Evolutionary conservation across 805 yeast genomes (phyloP).

Genomic region (Lipomyces anomalus): DNA sequence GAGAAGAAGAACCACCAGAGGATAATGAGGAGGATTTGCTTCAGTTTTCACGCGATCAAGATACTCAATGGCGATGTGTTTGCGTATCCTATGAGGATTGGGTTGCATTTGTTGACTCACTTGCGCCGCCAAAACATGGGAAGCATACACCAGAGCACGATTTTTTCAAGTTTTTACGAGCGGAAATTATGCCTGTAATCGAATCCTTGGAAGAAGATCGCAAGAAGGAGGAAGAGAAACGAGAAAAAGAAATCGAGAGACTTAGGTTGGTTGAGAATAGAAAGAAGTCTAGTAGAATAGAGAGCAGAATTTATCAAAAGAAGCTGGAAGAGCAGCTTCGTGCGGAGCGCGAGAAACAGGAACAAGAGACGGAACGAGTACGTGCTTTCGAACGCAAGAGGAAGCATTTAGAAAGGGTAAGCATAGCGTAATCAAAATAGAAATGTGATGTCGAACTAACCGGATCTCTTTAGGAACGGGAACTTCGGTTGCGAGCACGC

Average conservation of each 20-base stretch:
- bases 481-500: no score
- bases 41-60: slow-evolving; percentile 18
- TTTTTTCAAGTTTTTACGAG: slow-evolving; percentile 21
- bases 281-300: slow-evolving; percentile 33
- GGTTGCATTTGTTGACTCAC: slow-evolving; percentile 23
- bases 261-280: slow-evolving; percentile 30
- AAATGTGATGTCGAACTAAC: no score
- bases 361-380: slow-evolving; percentile 14
- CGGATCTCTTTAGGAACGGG: no score
- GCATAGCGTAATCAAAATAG: no score
- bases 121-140: slow-evolving; percentile 16
- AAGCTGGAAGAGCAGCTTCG: slow-evolving; percentile 26
- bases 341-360: slow-evolving; percentile 13
- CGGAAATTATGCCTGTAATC: slow-evolving; percentile 30
- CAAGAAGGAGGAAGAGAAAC: slow-evolving; percentile 24
- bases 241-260: slow-evolving; percentile 28
- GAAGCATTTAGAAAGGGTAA: no score
- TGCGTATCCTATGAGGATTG: slow-evolving; percentile 31
- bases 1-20: slow-evolving; percentile 17
- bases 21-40: slow-evolving; percentile 15
- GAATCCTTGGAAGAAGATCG: slow-evolving; percentile 29
- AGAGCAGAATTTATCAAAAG: slow-evolving; percentile 24
- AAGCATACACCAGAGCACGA: slow-evolving; percentile 20
- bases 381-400: slow-evolving; percentile 14
- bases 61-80: slow-evolving; percentile 31